Percentiles rank a stretch among this genome's conserved stretches.
phyloP scores from a whole-genome alignment of 441 rosid genomes.

The Pelargonium exstipulatum region DNA sequence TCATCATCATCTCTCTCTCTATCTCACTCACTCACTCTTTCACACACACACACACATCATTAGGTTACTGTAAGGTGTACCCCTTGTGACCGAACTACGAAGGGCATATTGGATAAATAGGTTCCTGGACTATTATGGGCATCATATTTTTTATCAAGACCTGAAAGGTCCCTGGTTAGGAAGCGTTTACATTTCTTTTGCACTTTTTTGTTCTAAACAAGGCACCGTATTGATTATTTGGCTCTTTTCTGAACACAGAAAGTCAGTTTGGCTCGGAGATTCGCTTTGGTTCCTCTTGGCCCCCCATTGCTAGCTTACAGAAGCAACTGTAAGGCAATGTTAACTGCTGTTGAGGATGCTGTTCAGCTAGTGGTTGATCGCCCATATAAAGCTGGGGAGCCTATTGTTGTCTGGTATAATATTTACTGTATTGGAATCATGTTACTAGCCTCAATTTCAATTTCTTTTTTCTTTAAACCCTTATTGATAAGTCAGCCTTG shows the following conservation, averaged over 20 bases:
- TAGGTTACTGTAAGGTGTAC: background rate
- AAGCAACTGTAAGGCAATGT: conserved; percentile 91
- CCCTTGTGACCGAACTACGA: background rate
- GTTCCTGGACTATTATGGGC: background rate
- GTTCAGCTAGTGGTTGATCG: conserved; percentile 83
- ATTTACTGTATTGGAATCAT: background rate
- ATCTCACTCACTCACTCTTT: too few species aligned
- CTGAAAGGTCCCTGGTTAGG: background rate
- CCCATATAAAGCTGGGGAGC: conserved; percentile 74
- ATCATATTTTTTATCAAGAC: background rate
- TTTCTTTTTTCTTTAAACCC: conserved; percentile 14
- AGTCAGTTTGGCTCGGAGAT: conserved; percentile 90
- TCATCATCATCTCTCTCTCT: background rate
- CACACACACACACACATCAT: too few species aligned
- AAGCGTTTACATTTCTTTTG: background rate
- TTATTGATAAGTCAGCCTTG: conserved; percentile 19
- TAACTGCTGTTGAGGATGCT: conserved; percentile 69
- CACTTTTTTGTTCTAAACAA: conserved; percentile 9
- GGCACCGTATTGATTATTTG: conserved; percentile 19
- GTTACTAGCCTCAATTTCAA: conserved; percentile 16
- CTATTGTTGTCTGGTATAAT: conserved; percentile 77
- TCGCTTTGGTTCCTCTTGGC: conserved; percentile 97
- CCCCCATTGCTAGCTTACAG: conserved; percentile 89
- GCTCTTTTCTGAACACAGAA: conserved; percentile 47
- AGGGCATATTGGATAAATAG: background rate